Evolutionary conservation across 768 basidiomycete species (phyloP).

Genomic region (Amanita jacksonii): DNA sequence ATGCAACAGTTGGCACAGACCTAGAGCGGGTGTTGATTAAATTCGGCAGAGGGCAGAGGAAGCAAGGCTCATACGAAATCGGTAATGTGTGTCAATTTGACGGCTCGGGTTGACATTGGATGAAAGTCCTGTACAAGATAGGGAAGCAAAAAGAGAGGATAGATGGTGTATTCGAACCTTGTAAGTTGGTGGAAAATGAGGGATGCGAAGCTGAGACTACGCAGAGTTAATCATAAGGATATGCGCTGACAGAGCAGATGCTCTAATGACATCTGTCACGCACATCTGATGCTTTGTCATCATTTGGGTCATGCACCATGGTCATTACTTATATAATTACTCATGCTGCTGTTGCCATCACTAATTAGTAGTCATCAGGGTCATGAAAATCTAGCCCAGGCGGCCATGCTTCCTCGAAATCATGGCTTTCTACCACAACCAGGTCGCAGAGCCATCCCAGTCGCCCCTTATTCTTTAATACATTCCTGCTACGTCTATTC

Average conservation of each 20-base stretch:
- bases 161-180: conserved; percentile 9
- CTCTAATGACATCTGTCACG: conserved; percentile 8
- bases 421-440: conserved; percentile 1
- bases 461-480: conserved; percentile 17
- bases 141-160: too few relatives aligned
- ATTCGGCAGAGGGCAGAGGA: conserved; percentile 7
- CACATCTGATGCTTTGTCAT: not conserved
- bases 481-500: conserved; percentile 27
- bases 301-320: too few relatives aligned
- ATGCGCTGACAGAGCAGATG: conserved; percentile 19
- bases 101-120: conserved; percentile 31
- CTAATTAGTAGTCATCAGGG: conserved; percentile 18
- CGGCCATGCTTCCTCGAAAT: conserved; percentile 24
- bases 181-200: conserved; percentile 16
- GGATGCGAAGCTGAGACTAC: conserved; percentile 20
- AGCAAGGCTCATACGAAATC: conserved; percentile 31
- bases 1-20: conserved; percentile 45
- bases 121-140: not conserved
- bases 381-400: conserved; percentile 29
- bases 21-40: conserved; percentile 18
- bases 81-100: conserved; percentile 39
- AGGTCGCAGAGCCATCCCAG: conserved; percentile 13
- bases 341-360: not conserved
- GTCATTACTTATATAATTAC: too few relatives aligned
- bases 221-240: conserved; percentile 20